Conservation (phyloP, 164 flowering plant species). For the Paratinospora sagittata region DNA sequence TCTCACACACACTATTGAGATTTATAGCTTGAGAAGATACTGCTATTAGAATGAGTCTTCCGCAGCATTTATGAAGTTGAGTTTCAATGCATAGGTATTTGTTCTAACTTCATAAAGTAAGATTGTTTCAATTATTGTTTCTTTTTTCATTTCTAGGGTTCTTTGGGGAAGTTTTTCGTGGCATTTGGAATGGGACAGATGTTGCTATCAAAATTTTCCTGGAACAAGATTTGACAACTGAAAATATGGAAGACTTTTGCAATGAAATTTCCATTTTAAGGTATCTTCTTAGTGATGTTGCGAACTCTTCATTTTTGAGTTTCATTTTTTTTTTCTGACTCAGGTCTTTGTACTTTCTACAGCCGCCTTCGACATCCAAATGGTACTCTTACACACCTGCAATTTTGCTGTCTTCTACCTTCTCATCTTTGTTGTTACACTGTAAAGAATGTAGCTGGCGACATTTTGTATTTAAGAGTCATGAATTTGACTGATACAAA, state of each 20-base stretch:
- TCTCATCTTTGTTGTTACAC: conserved; percentile 5
- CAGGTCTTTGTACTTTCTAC: conserved; percentile 19
- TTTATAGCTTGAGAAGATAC: too few species aligned
- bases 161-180: conserved; percentile 97
- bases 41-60: not conserved
- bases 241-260: conserved; percentile 97
- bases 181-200: conserved; percentile 97
- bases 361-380: conserved; percentile 99
- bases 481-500: not conserved
- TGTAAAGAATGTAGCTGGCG: not conserved
- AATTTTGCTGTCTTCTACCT: not conserved
- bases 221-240: conserved; percentile 94
- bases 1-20: too few species aligned
- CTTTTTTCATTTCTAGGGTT: conserved; percentile 44
- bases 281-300: conserved; percentile 28
- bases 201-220: conserved; percentile 91
- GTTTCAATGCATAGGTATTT: not conserved
- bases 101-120: not conserved
- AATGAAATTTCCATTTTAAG: conserved; percentile 90
- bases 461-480: not conserved
- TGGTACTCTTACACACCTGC: conserved; percentile 43
- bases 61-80: not conserved
- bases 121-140: not conserved
- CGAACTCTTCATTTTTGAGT: conserved; percentile 3
- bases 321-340: conserved; percentile 22